Base-by-base conservation (phyloP, 75 land plant genomes). In the Sequoiadendron giganteum region DNA sequence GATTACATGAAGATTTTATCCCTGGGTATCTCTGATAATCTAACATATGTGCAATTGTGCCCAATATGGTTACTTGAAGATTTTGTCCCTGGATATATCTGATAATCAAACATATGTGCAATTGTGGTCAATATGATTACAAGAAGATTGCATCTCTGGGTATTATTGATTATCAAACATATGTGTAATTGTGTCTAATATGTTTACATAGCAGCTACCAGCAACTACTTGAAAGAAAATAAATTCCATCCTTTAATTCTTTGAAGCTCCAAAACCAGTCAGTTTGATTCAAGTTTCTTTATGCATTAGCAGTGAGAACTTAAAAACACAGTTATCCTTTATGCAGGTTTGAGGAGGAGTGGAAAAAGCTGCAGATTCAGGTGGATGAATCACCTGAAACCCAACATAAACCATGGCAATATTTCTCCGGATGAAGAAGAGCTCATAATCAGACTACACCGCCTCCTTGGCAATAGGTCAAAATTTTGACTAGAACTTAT, bases 331-430 rank as follows among this genome's bases (percentile, higher is more conserved):
- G 1, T 65, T 65, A 21, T 61, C 28, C n/a, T 65, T 65, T 28
- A 25, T 75, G 38, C 77, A 75, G 77, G 77, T 75, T 75, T 75
- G 77, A 30, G 77, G 38, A 75, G 77, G 38, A 75, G 39, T 75
- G 77, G 77, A 3, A 75, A 75, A 34, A 75, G 77, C 16, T 75
- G 77, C 77, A 75, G 77, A 16, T 75, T 75, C 77, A 30, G 77
- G 38, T 75, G 77, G 77, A 34, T 75, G 77, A 75, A 75, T 75
- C 77, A 75, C 77, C 77, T 75, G 77, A 75, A 34, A 75, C 77
- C 77, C 38, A 32, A 75, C 16, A 75, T 75, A 34, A 75, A 75
- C 77, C 77, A 75, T 34, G 38, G 77, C 10, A 10, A 75, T 34
- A 75, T 75, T 34, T 75, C 77, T 75, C 77, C 38, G 10, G 77